A percentile compares a stretch with the other conserved stretches of the same genome.
Evolutionary conservation across 1,284 basidiomycete genomes (phyloP).

Genomic region (Irpex sp.): DNA sequence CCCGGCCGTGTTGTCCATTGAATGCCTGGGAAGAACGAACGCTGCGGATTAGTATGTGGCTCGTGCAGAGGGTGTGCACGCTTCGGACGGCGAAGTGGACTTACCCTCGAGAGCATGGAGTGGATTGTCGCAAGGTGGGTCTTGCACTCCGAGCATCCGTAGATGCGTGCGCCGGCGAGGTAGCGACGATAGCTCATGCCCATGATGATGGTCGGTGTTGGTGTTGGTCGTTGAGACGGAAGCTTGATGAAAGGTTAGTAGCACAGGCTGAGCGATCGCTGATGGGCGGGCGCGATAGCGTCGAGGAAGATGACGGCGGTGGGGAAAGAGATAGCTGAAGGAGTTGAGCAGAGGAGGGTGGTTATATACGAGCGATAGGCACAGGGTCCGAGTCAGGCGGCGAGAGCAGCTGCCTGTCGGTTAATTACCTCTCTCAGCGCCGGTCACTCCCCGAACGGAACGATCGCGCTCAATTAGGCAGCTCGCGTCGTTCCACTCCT

Average conservation of each 20-base stretch:
- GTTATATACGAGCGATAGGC: slow-evolving; percentile 8
- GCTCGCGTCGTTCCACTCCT: slow-evolving; percentile 8
- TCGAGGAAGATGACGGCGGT: slow-evolving; percentile 1
- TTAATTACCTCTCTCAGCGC: slow-evolving; percentile 1
- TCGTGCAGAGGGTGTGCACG: background rate
- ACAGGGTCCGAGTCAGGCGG: slow-evolving; percentile 8
- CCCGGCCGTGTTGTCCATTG: slow-evolving; percentile 92
- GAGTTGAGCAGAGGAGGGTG: background rate
- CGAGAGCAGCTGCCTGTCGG: slow-evolving; percentile 4
- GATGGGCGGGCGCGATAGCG: background rate
- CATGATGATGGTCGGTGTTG: slow-evolving; percentile 43
- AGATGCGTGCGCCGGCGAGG: slow-evolving; percentile 85
- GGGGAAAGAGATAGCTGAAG: background rate
- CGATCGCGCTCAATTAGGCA: slow-evolving; percentile 9
- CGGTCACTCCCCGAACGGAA: background rate
- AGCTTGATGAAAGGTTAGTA: background rate
- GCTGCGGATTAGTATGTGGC: slow-evolving; percentile 8
- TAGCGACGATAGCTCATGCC: slow-evolving; percentile 89
- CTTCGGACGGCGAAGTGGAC: slow-evolving; percentile 24
- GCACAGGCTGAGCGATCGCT: background rate
- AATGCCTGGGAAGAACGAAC: slow-evolving; percentile 59
- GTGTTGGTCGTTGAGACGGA: background rate
- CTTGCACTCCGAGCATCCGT: slow-evolving; percentile 86
- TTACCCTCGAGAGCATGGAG: slow-evolving; percentile 86
- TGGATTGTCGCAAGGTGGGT: slow-evolving; percentile 94